Evolutionary conservation across 371 early-diverging fungal species (phyloP), one percentile per base, ranked within the genome.

Genomic region (Haplosporangium sp.): DNA sequence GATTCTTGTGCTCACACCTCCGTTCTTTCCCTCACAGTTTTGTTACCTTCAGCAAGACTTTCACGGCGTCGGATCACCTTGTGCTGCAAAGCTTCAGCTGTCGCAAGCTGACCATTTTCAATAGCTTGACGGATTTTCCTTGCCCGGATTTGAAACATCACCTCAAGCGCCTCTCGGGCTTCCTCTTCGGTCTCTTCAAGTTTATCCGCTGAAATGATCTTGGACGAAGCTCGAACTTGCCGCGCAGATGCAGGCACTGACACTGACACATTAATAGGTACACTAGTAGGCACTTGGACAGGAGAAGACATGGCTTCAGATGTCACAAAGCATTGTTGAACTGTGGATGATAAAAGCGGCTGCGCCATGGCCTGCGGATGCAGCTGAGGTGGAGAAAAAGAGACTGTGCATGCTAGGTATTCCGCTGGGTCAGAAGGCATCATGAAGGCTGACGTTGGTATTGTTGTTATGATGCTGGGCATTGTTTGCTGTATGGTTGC

Each of bases 141-240:
- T 7, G 77, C 77, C 0, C 77, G 71, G 46, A 71, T 54, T 41
- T 63, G 71, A 47, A 77, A 77, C 77, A 77, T 77, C 18, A 41
- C 72, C 45, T 77, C 77, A 6, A 77, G 64, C 21, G 66, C 64
- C 6, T 62, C 64, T 41, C 67, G 67, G 29, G 77, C 77, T n/a
- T 77, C 77, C 54, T 77, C 72, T n/a, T 67, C 71, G 4, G 77
- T 67, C 23, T 67, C 68, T 10, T 71, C 72, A 0, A 72, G 72
- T 40, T 70, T 70, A 16, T 64, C 77, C 20, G 64, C 63, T 29
- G 77, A 77, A 4, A 60, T 64, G 11, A 64, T 63, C 41, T 71
- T 71, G n/a, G 55, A 64, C 12, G 72, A 61, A 13, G 71, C 60
- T 13, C 71, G 51, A 11, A 72, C 77, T 47, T 77, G 67, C 6